Evolutionary conservation across 1,284 basidiomycete genomes (phyloP).

Genomic region (Leccinum pachyderme): DNA sequence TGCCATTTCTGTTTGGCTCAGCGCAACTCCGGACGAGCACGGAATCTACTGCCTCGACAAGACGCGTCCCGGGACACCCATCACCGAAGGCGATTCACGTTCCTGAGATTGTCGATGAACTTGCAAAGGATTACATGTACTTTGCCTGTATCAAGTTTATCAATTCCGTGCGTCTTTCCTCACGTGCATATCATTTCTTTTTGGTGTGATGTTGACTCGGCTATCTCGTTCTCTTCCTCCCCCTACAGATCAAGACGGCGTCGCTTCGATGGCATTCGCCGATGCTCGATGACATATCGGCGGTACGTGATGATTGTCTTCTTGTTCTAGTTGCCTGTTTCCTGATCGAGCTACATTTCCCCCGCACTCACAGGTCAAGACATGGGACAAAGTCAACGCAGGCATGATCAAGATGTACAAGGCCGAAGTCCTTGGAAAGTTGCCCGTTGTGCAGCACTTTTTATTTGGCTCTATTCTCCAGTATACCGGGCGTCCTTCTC

Average conservation of each 20-base stretch:
- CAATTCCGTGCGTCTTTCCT: slow-evolving; percentile 69
- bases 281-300: slow-evolving; percentile 98
- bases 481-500: slow-evolving; percentile 61
- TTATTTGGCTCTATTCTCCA: slow-evolving; percentile 86
- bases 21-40: slow-evolving; percentile 61
- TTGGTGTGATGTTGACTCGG: not conserved
- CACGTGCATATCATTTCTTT: not conserved
- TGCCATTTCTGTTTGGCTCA: slow-evolving; percentile 90
- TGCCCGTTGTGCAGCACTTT: slow-evolving; percentile 97
- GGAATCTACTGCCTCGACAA: not conserved
- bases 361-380: slow-evolving; percentile 64
- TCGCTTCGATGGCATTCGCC: slow-evolving; percentile 98
- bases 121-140: slow-evolving; percentile 93
- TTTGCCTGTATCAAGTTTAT: slow-evolving; percentile 96
- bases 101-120: slow-evolving; percentile 90
- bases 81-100: slow-evolving; percentile 93
- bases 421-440: slow-evolving; percentile 92
- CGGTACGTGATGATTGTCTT: slow-evolving; percentile 45
- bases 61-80: slow-evolving; percentile 60
- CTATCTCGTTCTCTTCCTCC: not conserved
- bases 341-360: not conserved
- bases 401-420: slow-evolving; percentile 99
- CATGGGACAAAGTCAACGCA: slow-evolving; percentile 96
- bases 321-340: not conserved
- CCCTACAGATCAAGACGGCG: slow-evolving; percentile 86